Base-by-base conservation (phyloP, 768 basidiomycete species). In the Rhizopogon rudus region DNA sequence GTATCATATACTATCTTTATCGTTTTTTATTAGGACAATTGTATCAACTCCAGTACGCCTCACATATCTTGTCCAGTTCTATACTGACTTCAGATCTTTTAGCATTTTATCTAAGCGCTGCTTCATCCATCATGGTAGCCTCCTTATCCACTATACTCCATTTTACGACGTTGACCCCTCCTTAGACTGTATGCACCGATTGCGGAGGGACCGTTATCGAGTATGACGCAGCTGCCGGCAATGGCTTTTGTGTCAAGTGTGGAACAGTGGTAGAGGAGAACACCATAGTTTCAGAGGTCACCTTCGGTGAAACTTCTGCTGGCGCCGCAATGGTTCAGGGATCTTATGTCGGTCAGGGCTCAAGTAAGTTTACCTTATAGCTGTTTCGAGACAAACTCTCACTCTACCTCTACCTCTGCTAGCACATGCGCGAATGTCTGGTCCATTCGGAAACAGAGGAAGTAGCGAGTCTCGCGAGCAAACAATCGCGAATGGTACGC, bases 291-390 rank as follows among this genome's bases (percentile, higher is more conserved):
- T 90, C 87, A 59, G 97, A 99, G 67, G 83, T 99, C 53, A 84
- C 86, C 1, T 99, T 99, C 62, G 93, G 93, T n/a, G 97, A 99
- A 76, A 89, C 90, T 4, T 81, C 88, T 10, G 80, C 82, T 29
- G 97, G 97, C 25, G 92, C 94, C 5, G 95, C 96, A 1, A 91
- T 98, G 78, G 95, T 97, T 1, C 90, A 95, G 64, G 97, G 97
- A 2, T 86, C 88, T 3, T 97, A 91, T 63, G 93, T 99, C 12
- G 91, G 82, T 0, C 88, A 91, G 63, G 91, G 92, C 54, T 86
- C 94, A 44, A 95, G 95, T 98, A 65, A 69, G 90, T 82, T 13
- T 6, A 50, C 17, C 0, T 43, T 17, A 6, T 53, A 2, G 2
- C 8, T 31, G 12, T 28, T 40, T 16, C n/a, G 8, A 29, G 40